These are phyloP conservation scores for Thraustochytrium striatum DNA, from an alignment of 352 stramenopile genomes.

Conservation along the genomic window DNA sequence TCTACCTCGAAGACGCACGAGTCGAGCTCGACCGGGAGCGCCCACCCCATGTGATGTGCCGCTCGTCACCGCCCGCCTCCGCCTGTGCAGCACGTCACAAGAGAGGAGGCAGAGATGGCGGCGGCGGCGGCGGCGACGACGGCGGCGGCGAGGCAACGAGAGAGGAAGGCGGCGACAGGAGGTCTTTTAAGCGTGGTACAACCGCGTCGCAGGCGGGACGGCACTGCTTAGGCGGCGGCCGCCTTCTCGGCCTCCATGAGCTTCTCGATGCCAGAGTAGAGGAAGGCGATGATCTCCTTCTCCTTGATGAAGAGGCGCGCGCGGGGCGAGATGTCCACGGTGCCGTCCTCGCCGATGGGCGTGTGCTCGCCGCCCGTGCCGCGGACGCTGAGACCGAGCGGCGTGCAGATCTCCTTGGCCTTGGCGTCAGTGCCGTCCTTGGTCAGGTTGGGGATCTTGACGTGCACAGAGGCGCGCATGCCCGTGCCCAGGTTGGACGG, in stretches of 20 bases:
- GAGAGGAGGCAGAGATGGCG: too few species aligned
- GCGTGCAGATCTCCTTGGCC: conserved; percentile 68
- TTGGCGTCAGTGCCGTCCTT: conserved; percentile 71
- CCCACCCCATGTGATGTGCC: too few species aligned
- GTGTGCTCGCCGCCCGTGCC: conserved; percentile 75
- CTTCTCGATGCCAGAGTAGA: conserved; percentile 76
- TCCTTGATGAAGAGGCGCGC: conserved; percentile 79
- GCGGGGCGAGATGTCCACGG: conserved; percentile 79
- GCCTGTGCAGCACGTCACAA: too few species aligned
- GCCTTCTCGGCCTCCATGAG: conserved; percentile 81
- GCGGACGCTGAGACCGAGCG: conserved; percentile 71
- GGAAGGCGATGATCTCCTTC: conserved; percentile 75
- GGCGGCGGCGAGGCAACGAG: too few species aligned
- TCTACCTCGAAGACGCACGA: background rate
- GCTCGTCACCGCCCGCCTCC: too few species aligned
- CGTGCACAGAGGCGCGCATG: conserved; percentile 75
- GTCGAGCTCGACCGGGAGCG: too few species aligned
- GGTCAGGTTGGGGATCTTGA: conserved; percentile 77
- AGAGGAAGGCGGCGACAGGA: too few species aligned
- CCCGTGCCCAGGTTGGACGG: conserved; percentile 80
- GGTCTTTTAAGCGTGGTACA: too few species aligned
- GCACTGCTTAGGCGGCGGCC: conserved; percentile 50
- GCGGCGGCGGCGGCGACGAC: too few species aligned
- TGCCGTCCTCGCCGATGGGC: conserved; percentile 68
- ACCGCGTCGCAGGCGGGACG: too few species aligned